phyloP scores from a whole-genome alignment of 2,329 filamentous ascomycete genomes.

The Hymenoscyphus linearis region DNA sequence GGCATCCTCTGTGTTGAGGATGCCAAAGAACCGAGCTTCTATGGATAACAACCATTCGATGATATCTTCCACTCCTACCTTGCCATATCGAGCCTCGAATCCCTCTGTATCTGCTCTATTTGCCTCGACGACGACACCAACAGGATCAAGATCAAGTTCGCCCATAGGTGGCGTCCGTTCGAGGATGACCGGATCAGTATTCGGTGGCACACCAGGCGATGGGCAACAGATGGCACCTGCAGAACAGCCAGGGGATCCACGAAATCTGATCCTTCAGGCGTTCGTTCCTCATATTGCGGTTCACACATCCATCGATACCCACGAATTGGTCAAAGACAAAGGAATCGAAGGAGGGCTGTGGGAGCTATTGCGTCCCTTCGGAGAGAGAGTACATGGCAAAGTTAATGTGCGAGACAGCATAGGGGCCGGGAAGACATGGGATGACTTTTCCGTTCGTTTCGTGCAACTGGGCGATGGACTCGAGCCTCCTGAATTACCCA shows the following conservation, averaged over 20 bases:
- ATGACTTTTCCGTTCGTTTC: constrained; percentile 88
- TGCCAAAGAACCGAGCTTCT: constrained; percentile 54
- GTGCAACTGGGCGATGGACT: constrained; percentile 60
- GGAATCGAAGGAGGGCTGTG: constrained; percentile 78
- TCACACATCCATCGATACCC: constrained; percentile 80
- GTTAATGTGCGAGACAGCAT: constrained; percentile 87
- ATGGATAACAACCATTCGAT: constrained; percentile 46
- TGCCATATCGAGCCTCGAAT: constrained; percentile 50
- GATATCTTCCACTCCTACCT: constrained; percentile 41
- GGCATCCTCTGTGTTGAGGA: constrained; percentile 46
- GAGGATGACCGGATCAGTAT: constrained; percentile 54
- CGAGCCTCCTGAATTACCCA: constrained; percentile 42
- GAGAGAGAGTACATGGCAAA: constrained; percentile 80
- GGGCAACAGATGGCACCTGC: constrained; percentile 22
- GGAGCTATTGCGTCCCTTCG: constrained; percentile 84
- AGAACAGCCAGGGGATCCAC: constrained; percentile 40
- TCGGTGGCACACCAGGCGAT: constrained; percentile 38
- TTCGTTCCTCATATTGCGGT: constrained; percentile 89
- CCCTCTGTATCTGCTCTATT: constrained; percentile 57
- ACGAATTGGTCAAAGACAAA: constrained; percentile 74
- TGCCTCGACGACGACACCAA: constrained; percentile 61
- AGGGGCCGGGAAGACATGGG: constrained; percentile 74
- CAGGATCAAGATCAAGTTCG: constrained; percentile 62
- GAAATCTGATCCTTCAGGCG: constrained; percentile 69
- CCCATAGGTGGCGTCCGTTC: constrained; percentile 57